Base-by-base conservation (phyloP, 768 basidiomycete genomes). In the Leccinum variicolor region DNA sequence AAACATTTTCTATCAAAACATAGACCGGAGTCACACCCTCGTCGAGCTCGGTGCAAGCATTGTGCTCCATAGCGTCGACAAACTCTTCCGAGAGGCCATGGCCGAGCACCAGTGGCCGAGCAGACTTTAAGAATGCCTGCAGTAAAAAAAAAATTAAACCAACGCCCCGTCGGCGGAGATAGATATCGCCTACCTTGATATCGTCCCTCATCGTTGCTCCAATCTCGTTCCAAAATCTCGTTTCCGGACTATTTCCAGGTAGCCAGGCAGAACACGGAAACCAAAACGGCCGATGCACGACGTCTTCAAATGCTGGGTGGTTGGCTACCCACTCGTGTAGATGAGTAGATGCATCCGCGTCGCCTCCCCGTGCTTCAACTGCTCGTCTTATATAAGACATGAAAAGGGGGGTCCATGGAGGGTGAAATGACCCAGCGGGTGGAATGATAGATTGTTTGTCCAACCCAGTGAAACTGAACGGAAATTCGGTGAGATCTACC, bases 91-190 rank as follows among this genome's bases (percentile, higher is more conserved):
- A 69, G 28, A 90, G 64, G 4, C 87, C 90, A 63, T 75, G 80
- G 13, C 84, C 81, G 6, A 91, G 78, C 3, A 92, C 77, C 43
- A 91, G 74, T 21, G 87, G 85, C n/a, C 87, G 77, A 17, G 81
- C 84, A 1, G 85, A 83, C 61, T 77, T 78, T 41, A 92, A 64
- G 66, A 92, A 90, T 14, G 80, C 76, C 87, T 91, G 60, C 19
- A 58, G 45, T 21, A 50, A 25, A 54, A 28, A 17, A 41, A 48
- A 36, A 34, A 54, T 3, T 36, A 23, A 29, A 39, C 10, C 51
- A 56, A 58, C 50, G 49, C 45, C 6, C 17, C 31, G 48, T 31
- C 14, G 3, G 58, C 8, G 46, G 23, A 46, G 29, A 48, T 28
- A 46, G 29, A 48, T 28, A 41, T 41, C 48, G 63, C 68, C 53